These are phyloP conservation scores for Fusarium ambrosium DNA, from an alignment of 2,329 filamentous ascomycete species.

Conservation along the genomic window DNA sequence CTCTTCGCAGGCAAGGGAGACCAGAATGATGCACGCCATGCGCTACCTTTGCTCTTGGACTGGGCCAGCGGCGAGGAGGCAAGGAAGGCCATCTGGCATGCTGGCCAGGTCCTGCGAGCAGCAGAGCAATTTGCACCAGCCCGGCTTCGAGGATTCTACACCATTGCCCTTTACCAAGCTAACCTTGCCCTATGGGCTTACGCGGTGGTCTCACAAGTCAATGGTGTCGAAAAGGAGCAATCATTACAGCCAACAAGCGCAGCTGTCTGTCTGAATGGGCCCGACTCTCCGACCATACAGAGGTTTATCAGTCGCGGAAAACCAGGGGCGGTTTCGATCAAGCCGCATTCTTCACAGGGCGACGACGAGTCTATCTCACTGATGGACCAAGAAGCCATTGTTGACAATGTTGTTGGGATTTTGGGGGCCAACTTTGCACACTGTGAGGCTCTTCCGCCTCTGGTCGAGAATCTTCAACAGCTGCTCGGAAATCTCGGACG, in stretches of 20 bases:
- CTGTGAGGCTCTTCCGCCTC: constrained; percentile 22
- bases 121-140: constrained; percentile 15
- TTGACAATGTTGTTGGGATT: constrained; percentile 18
- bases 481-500: constrained; percentile 26
- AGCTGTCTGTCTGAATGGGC: constrained; percentile 22
- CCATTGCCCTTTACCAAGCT: constrained; percentile 30
- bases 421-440: constrained; percentile 22
- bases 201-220: constrained; percentile 22
- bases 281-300: constrained; percentile 23
- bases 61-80: constrained; percentile 24
- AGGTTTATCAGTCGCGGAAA: constrained; percentile 26
- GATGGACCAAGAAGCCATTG: constrained; percentile 25
- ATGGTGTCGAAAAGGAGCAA: neutral
- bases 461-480: constrained; percentile 32
- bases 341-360: constrained; percentile 8
- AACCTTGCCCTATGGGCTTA: constrained; percentile 28
- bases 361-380: constrained; percentile 4
- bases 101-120: constrained; percentile 24
- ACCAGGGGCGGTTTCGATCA: constrained; percentile 7
- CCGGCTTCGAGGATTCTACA: constrained; percentile 24
- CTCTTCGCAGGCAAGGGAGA: constrained; percentile 32
- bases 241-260: neutral
- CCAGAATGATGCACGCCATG: constrained; percentile 26
- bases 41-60: constrained; percentile 15
- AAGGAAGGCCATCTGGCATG: constrained; percentile 30